Evolutionary conservation across 2,329 filamentous ascomycete genomes (phyloP).

Genomic region (Capronia americana): DNA sequence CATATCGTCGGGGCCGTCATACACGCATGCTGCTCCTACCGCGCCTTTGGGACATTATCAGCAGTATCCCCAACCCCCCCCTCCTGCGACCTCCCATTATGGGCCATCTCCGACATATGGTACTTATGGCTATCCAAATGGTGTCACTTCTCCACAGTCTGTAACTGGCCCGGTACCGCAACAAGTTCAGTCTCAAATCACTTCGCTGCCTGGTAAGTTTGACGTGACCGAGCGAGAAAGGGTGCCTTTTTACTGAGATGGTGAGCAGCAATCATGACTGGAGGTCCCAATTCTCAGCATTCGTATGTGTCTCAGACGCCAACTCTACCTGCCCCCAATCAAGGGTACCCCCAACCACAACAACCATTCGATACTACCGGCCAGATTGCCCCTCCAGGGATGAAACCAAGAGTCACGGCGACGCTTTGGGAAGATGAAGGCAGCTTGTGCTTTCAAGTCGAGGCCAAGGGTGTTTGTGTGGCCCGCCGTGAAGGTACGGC

Average conservation of each 20-base stretch:
- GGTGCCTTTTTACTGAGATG: conserved; percentile 23
- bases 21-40: conserved; percentile 78
- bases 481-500: conserved; percentile 83
- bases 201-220: conserved; percentile 65
- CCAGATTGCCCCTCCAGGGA: conserved; percentile 87
- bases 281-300: conserved; percentile 29
- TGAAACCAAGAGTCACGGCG: conserved; percentile 95
- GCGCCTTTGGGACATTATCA: conserved; percentile 76
- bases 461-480: conserved; percentile 94
- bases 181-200: conserved; percentile 70
- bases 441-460: conserved; percentile 95
- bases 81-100: conserved; percentile 74
- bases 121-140: conserved; percentile 77
- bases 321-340: conserved; percentile 42
- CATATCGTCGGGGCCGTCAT: conserved; percentile 77
- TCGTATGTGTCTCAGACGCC: conserved; percentile 35
- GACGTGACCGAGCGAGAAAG: neutral
- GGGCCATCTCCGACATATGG: conserved; percentile 65
- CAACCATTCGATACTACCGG: conserved; percentile 83
- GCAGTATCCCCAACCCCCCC: conserved; percentile 76
- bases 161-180: conserved; percentile 71
- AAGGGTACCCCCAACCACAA: conserved; percentile 54
- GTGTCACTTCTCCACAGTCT: conserved; percentile 78
- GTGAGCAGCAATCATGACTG: conserved; percentile 49
- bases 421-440: conserved; percentile 99